Evolutionary conservation across 768 basidiomycete genomes (phyloP), one percentile per base, ranked within the genome.

Genomic region (Pisolithus sp.): DNA sequence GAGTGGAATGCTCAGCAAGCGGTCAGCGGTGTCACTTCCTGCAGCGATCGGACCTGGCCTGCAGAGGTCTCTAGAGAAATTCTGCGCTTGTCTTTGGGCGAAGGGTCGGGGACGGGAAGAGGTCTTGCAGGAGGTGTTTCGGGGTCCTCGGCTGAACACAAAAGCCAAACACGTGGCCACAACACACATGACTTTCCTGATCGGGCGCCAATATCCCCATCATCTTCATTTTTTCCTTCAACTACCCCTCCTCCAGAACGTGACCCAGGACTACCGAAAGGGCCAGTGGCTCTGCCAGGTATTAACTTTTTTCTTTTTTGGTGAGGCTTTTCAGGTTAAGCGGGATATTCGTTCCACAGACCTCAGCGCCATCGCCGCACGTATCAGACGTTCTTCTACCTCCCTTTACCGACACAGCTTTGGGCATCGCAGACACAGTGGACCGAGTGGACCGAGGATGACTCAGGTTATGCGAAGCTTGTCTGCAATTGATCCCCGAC

Each of bases 1-100:
- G 81, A 83, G 47, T 82, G 78, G 68, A 80, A 72, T 45, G 72
- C 80, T 17, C 62, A 71, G 49, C 76, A 77, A 58, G 81, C 77
- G 34, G 66, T 60, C 9, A 70, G 61, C 13, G 64, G 67, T 3
- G 66, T 68, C 34, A 61, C 53, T 44, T 53, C 63, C 2, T 49
- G 46, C 17, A 54, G 54, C 39, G 71, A 71, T 34, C 72, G 68
- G 26, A 73, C 72, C 50, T 84, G 82, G 83, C 78, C 80, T 50
- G 78, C 79, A 4, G 73, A 77, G 50, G 78, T 83, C 18, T 78
- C 81, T 40, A 75, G 73, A 53, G 77, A 80, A 57, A 77, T 83
- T 50, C 58, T 83, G 37, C 68, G 72, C 36, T 62, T 82, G 24
- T 76, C 80, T 30, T 59, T 83, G 54, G 67, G 68, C 48, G 67